Evolutionary conservation across 2,329 filamentous ascomycete genomes (phyloP), one percentile per base, ranked within the genome.

Genomic region (Phyllosticta ampelicida): DNA sequence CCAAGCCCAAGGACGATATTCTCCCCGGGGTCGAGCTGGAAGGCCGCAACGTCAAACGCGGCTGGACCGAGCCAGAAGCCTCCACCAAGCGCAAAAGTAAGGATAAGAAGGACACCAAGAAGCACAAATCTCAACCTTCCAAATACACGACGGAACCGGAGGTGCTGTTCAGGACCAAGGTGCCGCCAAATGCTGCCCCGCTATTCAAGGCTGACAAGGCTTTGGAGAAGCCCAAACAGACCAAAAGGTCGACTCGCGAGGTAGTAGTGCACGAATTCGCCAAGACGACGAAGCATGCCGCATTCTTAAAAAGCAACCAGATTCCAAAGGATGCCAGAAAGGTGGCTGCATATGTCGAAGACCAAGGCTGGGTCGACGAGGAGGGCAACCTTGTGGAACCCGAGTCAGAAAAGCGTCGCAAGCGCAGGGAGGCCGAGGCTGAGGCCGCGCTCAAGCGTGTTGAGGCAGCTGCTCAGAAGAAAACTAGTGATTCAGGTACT

Each of bases 211-310:
- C 67, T 23, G 65, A 59, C 26, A 61, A 60, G 9, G 64, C 63
- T 5, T 63, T 64, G 53, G 61, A 62, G 0, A 74, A 75, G 57
- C 70, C 71, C 16, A 73, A 76, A 55, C 81, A 83, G 65, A 78
- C 79, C 51, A 78, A 66, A 3, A 68, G 64, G 50, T 63, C 65
- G 1, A 68, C 66, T 51, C 66, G 77, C 20, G 82, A 87, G 60
- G 78, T 86, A 1, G 77, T 89, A 3, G 80, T 97, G 2, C 91
- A 97, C 71, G 94, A 99, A 69, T 97, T 96, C 68, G 83, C 87
- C 65, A 90, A 90, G 69, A 90, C 87, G 8, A 84, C 83, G 44
- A 92, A 90, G 65, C 86, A 90, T 62, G 89, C 90, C 0, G 87
- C 82, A 4, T 96, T 96, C 68, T 72, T 96, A 60, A 89, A 89